Conservation (phyloP, 345 rosid genomes). For the Dovyalis caffra region DNA sequence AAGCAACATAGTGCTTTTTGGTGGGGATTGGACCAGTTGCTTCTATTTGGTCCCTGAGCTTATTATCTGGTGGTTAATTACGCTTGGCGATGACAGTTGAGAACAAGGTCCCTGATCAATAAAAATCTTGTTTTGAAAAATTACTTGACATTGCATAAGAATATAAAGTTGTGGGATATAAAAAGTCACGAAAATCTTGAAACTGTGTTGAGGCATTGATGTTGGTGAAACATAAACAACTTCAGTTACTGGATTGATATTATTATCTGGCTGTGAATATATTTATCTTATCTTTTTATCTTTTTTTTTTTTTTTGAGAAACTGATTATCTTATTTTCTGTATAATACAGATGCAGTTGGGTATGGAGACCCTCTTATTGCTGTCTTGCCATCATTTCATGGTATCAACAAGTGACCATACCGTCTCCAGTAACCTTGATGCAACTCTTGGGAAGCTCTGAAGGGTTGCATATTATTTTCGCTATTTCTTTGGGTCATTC, state of each 20-base stretch:
- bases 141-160: background rate
- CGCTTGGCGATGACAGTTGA: background rate
- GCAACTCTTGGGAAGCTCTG: background rate
- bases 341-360: slow-evolving; percentile 67
- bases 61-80: background rate
- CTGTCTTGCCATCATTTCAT: slow-evolving; percentile 81
- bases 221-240: background rate
- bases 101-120: background rate
- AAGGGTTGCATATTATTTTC: background rate
- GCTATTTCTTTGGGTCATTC: background rate
- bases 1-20: background rate
- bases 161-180: background rate
- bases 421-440: slow-evolving; percentile 5
- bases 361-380: slow-evolving; percentile 82
- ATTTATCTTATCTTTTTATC: background rate
- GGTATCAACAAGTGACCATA: slow-evolving; percentile 40
- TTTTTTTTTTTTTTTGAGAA: background rate
- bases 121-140: background rate
- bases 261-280: background rate
- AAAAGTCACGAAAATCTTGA: background rate
- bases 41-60: background rate
- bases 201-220: background rate
- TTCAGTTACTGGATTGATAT: background rate
- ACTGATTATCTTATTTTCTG: background rate
- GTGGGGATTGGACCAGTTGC: background rate